Evolutionary conservation across 129 eudicot genomes (phyloP), one percentile per base, ranked within the genome.

Genomic region (Chrysanthemum seticuspe): DNA sequence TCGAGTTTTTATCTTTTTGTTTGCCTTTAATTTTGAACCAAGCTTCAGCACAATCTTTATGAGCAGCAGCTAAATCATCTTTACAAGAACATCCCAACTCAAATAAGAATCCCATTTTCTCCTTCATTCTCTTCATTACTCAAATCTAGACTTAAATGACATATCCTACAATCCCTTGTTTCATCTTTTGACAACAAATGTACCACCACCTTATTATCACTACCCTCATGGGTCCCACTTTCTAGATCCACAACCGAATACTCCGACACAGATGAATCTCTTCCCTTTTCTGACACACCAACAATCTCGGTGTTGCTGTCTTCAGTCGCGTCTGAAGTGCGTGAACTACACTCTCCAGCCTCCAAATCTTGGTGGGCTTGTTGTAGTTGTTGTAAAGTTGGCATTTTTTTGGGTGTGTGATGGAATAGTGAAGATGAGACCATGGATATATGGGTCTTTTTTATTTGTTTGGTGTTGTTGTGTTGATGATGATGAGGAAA

Each of bases 21-120:
- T 92, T 92, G 10, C 98, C 98, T 81, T 87, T 89, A 67, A 92
- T 92, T 83, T 92, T 92, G 89, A 92, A 92, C 98, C 98, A 92
- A 78, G 96, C 85, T 72, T 92, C 98, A 75, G 98, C 98, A 85
- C 98, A 92, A 60, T 92, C 94, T 74, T 85, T 89, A 73, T 92
- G 98, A 44, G 98, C 96, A 87, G 93, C 94, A 83, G 91, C 96
- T 76, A 92, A 82, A 82, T 92, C 98, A 71, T 85, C 91, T 80
- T 92, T 92, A 87, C 98, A 92, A 77, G 89, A 92, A 78, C 98
- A 92, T 23, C 98, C 98, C 56, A 92, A 77, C 74, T 92, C 96
- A 19, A 80, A 92, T 92, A 8, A 96, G 91, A 7, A 89, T 16
- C 78, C 95, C 97, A 67, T 73, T 79, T 18, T 54, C 84, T 70